Base-by-base conservation (phyloP, 108 stramenopile species). In the Stephanodiscus triporus region DNA sequence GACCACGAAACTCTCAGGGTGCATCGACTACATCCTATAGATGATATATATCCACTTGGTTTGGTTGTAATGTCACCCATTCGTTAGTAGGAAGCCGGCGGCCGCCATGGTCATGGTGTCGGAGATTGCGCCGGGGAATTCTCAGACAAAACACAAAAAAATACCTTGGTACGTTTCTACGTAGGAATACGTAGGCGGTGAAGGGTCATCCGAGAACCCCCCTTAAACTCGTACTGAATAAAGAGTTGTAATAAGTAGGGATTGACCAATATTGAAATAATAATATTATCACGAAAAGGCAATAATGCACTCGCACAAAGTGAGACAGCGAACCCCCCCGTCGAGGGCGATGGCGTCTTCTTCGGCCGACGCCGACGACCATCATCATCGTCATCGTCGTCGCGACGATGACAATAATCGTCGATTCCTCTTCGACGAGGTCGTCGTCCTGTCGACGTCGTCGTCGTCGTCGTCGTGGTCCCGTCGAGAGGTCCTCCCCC, bases 31-130 rank as follows among this genome's bases (percentile, higher is more conserved):
- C 20, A 26, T 54, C 26, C 17, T 54, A 54, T 19, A 23, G 53
- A 54, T 1, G 16, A 19, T 54, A 3, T n/a, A n/a, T n/a, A n/a
- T n/a, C n/a, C 53, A 19, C 53, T 23, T 54, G 20, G 16, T 23
- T 54, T 9, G 20, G 16, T 54, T 22, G n/a, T 19, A 54, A 1
- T 54, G 5, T 2, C 53, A 5, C 16, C 53, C 22, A 5, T 54
- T 14, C 20, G 53, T 9, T 19, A 19, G 53, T 54, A 54, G 26
- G 9, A 23, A 23, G 53, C 53, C 22, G 53, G 53, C 22, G 19
- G 53, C 22, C 53, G 22, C 20, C 53, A 54, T 54, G 53, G 53
- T 54, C 53, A n/a, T n/a, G n/a, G n/a, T n/a, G n/a, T n/a, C 49
- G 19, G 49, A 9, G 49, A 9, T 50, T 50, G n/a, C n/a, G n/a